Percentiles rank a stretch among this genome's conserved stretches.
Evolutionary conservation across 176 grass and related monocot genomes (phyloP).

Genomic region (Aechmea fasciata): DNA sequence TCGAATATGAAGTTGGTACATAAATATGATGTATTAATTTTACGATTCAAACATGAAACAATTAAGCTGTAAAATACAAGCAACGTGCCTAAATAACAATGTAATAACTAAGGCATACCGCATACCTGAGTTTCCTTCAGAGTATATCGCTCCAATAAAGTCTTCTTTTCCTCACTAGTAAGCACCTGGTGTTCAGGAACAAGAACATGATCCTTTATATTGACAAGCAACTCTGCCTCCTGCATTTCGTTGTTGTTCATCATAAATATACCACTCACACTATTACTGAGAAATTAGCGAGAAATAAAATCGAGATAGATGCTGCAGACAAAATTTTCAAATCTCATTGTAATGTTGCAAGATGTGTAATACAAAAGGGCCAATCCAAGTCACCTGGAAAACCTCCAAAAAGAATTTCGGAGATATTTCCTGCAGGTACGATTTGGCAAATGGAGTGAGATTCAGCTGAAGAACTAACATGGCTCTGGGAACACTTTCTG

Average conservation of each 20-base stretch:
- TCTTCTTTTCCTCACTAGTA: slow-evolving; percentile 76
- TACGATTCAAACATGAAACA: not conserved
- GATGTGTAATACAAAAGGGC: not conserved
- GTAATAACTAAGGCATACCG: slow-evolving; percentile 27
- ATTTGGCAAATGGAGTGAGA: slow-evolving; percentile 84
- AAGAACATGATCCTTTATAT: slow-evolving; percentile 89
- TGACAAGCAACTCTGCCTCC: slow-evolving; percentile 80
- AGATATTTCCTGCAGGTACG: slow-evolving; percentile 54
- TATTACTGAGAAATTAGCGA: not conserved
- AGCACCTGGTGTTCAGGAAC: slow-evolving; percentile 83
- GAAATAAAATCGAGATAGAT: not conserved
- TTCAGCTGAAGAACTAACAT: slow-evolving; percentile 73
- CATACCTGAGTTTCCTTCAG: slow-evolving; percentile 90
- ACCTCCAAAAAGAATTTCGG: slow-evolving; percentile 71
- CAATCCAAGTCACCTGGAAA: slow-evolving; percentile 51
- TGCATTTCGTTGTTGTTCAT: slow-evolving; percentile 18
- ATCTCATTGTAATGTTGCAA: not conserved
- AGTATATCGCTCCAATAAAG: slow-evolving; percentile 72
- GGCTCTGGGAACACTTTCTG: slow-evolving; percentile 65
- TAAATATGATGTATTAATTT: no score
- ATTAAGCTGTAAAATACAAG: not conserved
- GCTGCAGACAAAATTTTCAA: not conserved
- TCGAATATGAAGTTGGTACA: not conserved
- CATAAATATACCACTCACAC: not conserved
- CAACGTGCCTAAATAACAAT: not conserved